A percentile compares a stretch with the other conserved stretches of the same genome.
Conservation (phyloP, 305 asterid species). For the Rubia peregrina region DNA sequence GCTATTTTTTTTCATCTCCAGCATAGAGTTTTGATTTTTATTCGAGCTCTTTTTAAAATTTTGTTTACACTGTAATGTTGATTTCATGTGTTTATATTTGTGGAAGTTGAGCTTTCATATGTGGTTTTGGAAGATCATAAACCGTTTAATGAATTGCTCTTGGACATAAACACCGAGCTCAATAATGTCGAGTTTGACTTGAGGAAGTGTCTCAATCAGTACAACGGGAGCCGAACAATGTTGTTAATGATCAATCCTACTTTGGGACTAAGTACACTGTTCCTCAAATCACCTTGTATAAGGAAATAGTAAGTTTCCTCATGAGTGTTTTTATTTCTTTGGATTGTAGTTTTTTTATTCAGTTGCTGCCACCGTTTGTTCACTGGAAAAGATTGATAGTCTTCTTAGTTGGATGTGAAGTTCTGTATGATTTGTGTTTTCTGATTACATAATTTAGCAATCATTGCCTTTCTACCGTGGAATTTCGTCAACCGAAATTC, state of each 20-base stretch:
- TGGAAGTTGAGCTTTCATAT: background rate
- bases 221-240: constrained; percentile 69
- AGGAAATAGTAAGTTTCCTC: constrained; percentile 61
- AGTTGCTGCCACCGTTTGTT: background rate
- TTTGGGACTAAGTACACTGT: constrained; percentile 72
- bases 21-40: constrained; percentile 2
- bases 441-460: background rate
- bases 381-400: background rate
- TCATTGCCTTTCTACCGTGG: no score
- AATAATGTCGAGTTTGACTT: constrained; percentile 64
- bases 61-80: background rate
- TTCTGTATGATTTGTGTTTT: background rate
- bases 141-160: constrained; percentile 48
- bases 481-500: no score
- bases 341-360: no score
- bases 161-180: constrained; percentile 60
- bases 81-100: no score
- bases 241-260: constrained; percentile 75
- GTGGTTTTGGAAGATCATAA: constrained; percentile 27
- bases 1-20: constrained; percentile 18
- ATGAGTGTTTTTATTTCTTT: no score
- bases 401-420: background rate
- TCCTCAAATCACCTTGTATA: constrained; percentile 88
- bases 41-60: background rate
- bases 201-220: constrained; percentile 71